These are phyloP conservation scores for Leptodermis oblonga DNA, from an alignment of 257 asterid species.

Conservation along the genomic window DNA sequence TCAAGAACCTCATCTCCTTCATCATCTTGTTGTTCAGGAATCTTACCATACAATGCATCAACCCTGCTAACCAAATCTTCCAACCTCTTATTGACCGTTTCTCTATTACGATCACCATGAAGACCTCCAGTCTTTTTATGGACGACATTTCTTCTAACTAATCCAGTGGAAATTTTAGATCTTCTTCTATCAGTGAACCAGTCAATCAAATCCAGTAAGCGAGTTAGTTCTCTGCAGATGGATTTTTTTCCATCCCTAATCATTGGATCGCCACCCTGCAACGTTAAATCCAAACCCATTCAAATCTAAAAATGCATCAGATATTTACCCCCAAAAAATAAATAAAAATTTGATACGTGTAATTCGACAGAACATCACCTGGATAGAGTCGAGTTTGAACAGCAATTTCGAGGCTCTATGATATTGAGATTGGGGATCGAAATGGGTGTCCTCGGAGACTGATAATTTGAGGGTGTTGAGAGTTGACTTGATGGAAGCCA, in stretches of 20 bases:
- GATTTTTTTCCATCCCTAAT: constrained; percentile 70
- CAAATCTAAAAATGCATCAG: constrained; percentile 4
- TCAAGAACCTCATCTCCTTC: constrained; percentile 34
- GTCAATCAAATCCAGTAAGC: constrained; percentile 50
- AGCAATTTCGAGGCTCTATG: constrained; percentile 47
- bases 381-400: constrained; percentile 53
- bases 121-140: constrained; percentile 32
- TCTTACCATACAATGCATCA: constrained; percentile 29
- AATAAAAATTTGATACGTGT: neutral
- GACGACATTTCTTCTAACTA: constrained; percentile 30
- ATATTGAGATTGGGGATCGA: constrained; percentile 38
- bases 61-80: constrained; percentile 44
- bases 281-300: neutral
- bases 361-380: constrained; percentile 34
- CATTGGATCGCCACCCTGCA: constrained; percentile 85
- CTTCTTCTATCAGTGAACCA: constrained; percentile 31
- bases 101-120: constrained; percentile 17
- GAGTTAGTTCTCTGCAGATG: constrained; percentile 46
- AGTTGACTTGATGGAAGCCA: constrained; percentile 60
- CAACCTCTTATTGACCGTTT: constrained; percentile 32
- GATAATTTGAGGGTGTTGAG: constrained; percentile 52
- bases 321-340: neutral
- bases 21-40: constrained; percentile 27
- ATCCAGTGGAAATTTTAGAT: constrained; percentile 29
- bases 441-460: constrained; percentile 33